Evolutionary conservation across 169 alveolate species (phyloP).

Genomic region (Plasmodium fragile): DNA sequence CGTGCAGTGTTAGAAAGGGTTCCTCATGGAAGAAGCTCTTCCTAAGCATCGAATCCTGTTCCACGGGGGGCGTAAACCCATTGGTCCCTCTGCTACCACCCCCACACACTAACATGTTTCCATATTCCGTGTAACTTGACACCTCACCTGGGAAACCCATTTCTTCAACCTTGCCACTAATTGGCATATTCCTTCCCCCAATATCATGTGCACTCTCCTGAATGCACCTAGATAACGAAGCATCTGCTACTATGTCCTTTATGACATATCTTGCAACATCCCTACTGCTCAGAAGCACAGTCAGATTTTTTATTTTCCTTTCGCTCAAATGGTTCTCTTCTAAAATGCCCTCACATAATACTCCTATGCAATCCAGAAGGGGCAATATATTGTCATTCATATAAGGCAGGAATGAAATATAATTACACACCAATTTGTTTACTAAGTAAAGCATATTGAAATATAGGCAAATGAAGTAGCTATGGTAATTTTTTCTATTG

Average conservation of each 20-base stretch:
- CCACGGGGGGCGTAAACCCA: not conserved
- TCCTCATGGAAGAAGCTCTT: slow-evolving; percentile 13
- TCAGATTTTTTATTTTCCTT: slow-evolving; percentile 13
- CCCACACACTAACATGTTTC: not conserved
- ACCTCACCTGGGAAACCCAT: not conserved
- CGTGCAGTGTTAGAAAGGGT: slow-evolving; percentile 10
- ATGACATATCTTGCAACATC: slow-evolving; percentile 32
- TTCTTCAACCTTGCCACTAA: not conserved
- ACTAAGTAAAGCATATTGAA: slow-evolving; percentile 33
- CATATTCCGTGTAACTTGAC: not conserved
- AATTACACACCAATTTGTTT: slow-evolving; percentile 34
- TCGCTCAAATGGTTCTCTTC: slow-evolving; percentile 15
- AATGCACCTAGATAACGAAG: not conserved
- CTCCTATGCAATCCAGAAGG: slow-evolving; percentile 39
- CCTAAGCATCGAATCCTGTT: not conserved
- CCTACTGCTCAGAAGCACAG: not conserved
- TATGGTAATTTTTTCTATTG: not conserved
- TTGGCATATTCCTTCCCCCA: not conserved
- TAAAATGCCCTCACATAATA: slow-evolving; percentile 53
- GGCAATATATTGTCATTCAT: not conserved
- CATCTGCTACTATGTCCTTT: slow-evolving; percentile 6
- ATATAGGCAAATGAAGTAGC: slow-evolving; percentile 51
- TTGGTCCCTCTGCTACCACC: not conserved
- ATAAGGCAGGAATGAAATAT: slow-evolving; percentile 19
- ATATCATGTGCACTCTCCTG: not conserved